A percentile compares a stretch with the other conserved stretches of the same genome.
phyloP scores from a whole-genome alignment of 2,329 filamentous ascomycete species.

The Alternaria dauci region DNA sequence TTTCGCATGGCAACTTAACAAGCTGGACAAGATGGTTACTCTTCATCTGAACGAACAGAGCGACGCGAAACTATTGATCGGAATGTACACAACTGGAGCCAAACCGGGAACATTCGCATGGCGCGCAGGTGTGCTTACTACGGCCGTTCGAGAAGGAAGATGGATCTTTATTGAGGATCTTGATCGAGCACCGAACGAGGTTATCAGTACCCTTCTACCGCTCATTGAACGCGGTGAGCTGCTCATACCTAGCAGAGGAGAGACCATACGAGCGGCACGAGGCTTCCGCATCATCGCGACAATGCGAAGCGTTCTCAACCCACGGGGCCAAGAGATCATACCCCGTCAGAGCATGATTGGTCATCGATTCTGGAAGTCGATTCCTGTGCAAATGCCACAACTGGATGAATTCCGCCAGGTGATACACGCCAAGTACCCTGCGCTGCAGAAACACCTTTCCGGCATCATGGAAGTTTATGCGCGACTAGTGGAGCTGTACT shows the following conservation, averaged over 20 bases:
- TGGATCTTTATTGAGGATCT: slow-evolving; percentile 99
- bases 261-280: slow-evolving; percentile 80
- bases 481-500: slow-evolving; percentile 52
- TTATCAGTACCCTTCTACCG: slow-evolving; percentile 90
- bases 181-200: slow-evolving; percentile 91
- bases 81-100: slow-evolving; percentile 89
- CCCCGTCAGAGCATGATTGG: slow-evolving; percentile 78
- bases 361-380: slow-evolving; percentile 81
- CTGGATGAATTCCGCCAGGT: slow-evolving; percentile 77
- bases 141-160: slow-evolving; percentile 89
- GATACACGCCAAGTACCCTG: slow-evolving; percentile 73
- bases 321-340: slow-evolving; percentile 74
- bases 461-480: slow-evolving; percentile 66
- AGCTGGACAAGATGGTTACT: slow-evolving; percentile 84
- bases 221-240: slow-evolving; percentile 93
- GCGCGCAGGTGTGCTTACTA: slow-evolving; percentile 91
- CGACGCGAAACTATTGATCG: slow-evolving; percentile 94
- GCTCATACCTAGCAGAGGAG: slow-evolving; percentile 86
- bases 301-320: slow-evolving; percentile 73
- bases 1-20: slow-evolving; percentile 79
- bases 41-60: slow-evolving; percentile 98
- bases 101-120: slow-evolving; percentile 90
- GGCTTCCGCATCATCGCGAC: slow-evolving; percentile 94
- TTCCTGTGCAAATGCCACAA: slow-evolving; percentile 73
- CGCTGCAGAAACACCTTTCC: slow-evolving; percentile 66